These are phyloP conservation scores for Zymoseptoria brevis DNA, from an alignment of 2,329 filamentous ascomycete species.

Conservation along the genomic window DNA sequence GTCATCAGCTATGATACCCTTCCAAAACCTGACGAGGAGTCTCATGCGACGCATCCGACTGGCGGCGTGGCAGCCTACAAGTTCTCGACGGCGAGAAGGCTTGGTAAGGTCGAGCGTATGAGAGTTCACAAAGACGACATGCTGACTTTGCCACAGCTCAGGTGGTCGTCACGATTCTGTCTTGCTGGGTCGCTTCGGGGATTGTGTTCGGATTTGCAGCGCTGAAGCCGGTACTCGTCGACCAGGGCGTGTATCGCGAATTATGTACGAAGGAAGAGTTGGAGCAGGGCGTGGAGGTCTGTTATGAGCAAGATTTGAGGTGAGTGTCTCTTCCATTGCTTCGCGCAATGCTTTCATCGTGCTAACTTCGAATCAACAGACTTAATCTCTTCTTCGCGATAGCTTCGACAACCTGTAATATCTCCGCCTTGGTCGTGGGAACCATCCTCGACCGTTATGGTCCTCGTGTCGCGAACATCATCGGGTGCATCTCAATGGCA, in stretches of 20 bases:
- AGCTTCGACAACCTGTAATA: slow-evolving; percentile 79
- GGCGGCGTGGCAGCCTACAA: slow-evolving; percentile 44
- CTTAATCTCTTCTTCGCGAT: slow-evolving; percentile 90
- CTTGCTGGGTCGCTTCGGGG: slow-evolving; percentile 69
- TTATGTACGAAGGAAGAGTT: slow-evolving; percentile 50
- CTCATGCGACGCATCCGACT: slow-evolving; percentile 31
- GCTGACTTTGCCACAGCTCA: slow-evolving; percentile 47
- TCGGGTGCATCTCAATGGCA: slow-evolving; percentile 60
- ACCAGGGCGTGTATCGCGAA: slow-evolving; percentile 62
- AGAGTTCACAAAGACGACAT: not conserved
- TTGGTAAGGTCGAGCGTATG: slow-evolving; percentile 17
- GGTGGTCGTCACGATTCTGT: slow-evolving; percentile 58
- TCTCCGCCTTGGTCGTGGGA: slow-evolving; percentile 75
- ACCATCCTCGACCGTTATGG: slow-evolving; percentile 77
- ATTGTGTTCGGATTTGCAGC: slow-evolving; percentile 79
- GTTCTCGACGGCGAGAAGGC: slow-evolving; percentile 32
- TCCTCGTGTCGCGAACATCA: slow-evolving; percentile 64
- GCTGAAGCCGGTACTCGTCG: slow-evolving; percentile 69
- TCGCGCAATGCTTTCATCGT: not conserved
- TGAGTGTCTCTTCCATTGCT: slow-evolving; percentile 1
- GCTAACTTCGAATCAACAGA: slow-evolving; percentile 17
- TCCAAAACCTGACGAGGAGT: slow-evolving; percentile 30
- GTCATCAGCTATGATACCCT: slow-evolving; percentile 44
- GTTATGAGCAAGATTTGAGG: slow-evolving; percentile 50
- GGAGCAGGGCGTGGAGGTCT: slow-evolving; percentile 41